Conservation (phyloP, 164 flowering plant genomes). For the Chimonanthus salicifolius region DNA sequence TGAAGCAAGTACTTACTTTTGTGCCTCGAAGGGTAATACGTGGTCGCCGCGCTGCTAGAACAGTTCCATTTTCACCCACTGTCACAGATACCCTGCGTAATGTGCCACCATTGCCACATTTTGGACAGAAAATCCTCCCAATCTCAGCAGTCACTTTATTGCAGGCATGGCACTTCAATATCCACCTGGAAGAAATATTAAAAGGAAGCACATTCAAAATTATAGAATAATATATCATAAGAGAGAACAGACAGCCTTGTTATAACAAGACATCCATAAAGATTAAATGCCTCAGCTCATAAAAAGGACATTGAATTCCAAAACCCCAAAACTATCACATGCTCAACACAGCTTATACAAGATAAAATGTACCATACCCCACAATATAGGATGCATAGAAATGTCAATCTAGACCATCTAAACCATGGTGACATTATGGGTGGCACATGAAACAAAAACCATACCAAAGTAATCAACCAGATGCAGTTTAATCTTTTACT, state of each 20-base stretch:
- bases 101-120: conserved; percentile 98
- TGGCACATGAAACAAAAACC: not conserved
- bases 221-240: not conserved
- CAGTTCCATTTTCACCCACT: conserved; percentile 80
- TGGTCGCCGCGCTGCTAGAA: conserved; percentile 59
- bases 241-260: too few species aligned
- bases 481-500: not conserved
- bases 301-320: not conserved
- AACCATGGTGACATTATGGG: not conserved
- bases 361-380: not conserved
- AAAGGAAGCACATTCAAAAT: not conserved
- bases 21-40: conserved; percentile 83
- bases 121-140: conserved; percentile 88
- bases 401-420: not conserved
- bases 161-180: conserved; percentile 96
- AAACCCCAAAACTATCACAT: not conserved
- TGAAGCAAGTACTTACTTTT: conserved; percentile 39
- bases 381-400: not conserved
- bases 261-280: too few species aligned
- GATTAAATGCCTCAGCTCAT: not conserved
- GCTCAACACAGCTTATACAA: not conserved
- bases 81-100: conserved; percentile 84
- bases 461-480: not conserved
- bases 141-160: conserved; percentile 73
- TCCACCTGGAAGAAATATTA: conserved; percentile 52